phyloP scores from a whole-genome alignment of 345 rosid species.

The Gossypium sturtianum region DNA sequence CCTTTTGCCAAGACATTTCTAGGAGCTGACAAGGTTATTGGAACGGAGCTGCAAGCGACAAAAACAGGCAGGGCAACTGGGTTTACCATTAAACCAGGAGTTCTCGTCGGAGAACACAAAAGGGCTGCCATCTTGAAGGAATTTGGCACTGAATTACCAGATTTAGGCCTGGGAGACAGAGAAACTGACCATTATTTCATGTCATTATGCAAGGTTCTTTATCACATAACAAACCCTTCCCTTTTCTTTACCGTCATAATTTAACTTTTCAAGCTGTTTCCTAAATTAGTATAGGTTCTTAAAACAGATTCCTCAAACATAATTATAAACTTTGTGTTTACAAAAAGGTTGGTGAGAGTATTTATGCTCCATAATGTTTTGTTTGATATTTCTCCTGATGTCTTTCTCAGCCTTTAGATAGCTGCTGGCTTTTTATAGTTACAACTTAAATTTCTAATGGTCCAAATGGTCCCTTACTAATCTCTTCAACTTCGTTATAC shows the following conservation, averaged over 20 bases:
- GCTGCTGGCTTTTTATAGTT: neutral
- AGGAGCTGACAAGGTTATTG: slow-evolving; percentile 80
- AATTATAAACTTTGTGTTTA: neutral
- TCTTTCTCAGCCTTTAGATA: neutral
- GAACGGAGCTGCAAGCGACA: slow-evolving; percentile 69
- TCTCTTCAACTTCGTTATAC: neutral
- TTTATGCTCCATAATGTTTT: slow-evolving; percentile 16
- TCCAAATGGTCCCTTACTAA: neutral
- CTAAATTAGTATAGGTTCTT: neutral
- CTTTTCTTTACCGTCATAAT: neutral
- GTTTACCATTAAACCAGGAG: slow-evolving; percentile 56
- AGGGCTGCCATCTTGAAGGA: slow-evolving; percentile 57
- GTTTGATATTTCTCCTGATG: neutral
- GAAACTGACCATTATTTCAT: slow-evolving; percentile 71
- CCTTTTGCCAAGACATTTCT: slow-evolving; percentile 44
- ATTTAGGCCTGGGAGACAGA: slow-evolving; percentile 77
- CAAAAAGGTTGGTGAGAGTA: slow-evolving; percentile 23
- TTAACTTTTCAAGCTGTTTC: neutral
- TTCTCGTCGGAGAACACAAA: slow-evolving; percentile 60
- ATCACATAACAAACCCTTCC: neutral
- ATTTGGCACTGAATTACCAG: slow-evolving; percentile 55
- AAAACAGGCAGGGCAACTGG: slow-evolving; percentile 82
- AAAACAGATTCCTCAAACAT: neutral
- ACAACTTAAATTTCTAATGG: neutral
- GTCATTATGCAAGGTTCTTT: slow-evolving; percentile 78